Evolutionary conservation across 208 protist genomes (phyloP).

Genomic region (Wallacemonas sp.): DNA sequence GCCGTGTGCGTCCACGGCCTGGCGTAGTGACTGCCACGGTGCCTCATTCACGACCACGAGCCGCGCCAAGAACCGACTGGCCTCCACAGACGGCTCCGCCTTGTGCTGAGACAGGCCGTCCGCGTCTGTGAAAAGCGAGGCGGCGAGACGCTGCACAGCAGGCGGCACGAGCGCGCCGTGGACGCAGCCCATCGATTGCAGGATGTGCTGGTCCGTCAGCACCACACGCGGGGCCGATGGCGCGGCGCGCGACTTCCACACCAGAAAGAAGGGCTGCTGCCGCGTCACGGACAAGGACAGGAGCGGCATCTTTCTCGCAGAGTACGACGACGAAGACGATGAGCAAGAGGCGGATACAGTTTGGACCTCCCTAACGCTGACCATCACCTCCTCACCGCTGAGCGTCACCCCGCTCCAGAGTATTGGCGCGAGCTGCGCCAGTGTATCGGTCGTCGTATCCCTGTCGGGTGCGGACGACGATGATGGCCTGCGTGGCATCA

Average conservation of each 20-base stretch:
- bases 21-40: background rate
- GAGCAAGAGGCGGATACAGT: no score
- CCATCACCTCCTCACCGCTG: background rate
- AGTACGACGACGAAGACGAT: no score
- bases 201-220: conserved; percentile 6
- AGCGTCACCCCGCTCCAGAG: conserved; percentile 4
- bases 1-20: background rate
- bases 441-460: no score
- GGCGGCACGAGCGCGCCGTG: conserved; percentile 6
- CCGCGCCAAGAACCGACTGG: background rate
- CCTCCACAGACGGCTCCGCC: background rate
- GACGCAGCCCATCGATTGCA: background rate
- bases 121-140: background rate
- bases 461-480: no score
- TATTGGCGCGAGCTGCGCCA: background rate
- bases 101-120: background rate
- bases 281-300: background rate
- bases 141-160: background rate
- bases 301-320: background rate
- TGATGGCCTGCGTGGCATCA: no score
- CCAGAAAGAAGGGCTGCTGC: background rate
- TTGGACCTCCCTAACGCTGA: no score
- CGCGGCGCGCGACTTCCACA: conserved; percentile 1
- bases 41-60: conserved; percentile 8
- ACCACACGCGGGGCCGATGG: conserved; percentile 6